Evolutionary conservation across 2,329 filamentous ascomycete genomes (phyloP).

Genomic region (Endocalyx cinctus): DNA sequence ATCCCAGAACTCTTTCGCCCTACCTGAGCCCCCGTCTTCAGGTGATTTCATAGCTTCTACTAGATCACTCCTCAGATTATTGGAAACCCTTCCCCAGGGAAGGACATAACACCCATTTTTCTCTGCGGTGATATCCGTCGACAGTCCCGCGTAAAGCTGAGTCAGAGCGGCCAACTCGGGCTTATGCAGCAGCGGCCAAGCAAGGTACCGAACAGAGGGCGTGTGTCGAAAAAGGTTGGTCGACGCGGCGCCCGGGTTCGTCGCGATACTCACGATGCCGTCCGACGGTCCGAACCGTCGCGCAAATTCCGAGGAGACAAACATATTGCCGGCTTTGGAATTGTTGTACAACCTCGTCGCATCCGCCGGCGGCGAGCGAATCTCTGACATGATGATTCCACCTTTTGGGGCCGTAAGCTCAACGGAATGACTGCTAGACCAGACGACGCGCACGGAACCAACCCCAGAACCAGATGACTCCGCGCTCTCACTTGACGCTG

Average conservation of each 20-base stretch:
- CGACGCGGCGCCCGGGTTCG: slow-evolving; percentile 12
- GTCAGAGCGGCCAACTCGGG: slow-evolving; percentile 9
- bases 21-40: slow-evolving; percentile 10
- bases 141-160: slow-evolving; percentile 8
- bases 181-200: slow-evolving; percentile 12
- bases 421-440: slow-evolving; percentile 12
- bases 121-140: slow-evolving; percentile 3
- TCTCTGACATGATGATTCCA: slow-evolving; percentile 13
- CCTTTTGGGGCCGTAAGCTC: slow-evolving; percentile 13
- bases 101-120: slow-evolving; percentile 10
- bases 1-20: slow-evolving; percentile 11
- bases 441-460: slow-evolving; percentile 12
- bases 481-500: slow-evolving; percentile 10
- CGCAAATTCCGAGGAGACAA: slow-evolving; percentile 13
- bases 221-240: slow-evolving; percentile 18
- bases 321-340: slow-evolving; percentile 16
- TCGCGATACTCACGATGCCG: slow-evolving; percentile 10
- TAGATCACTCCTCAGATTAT: slow-evolving; percentile 6
- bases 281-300: slow-evolving; percentile 2
- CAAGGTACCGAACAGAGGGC: slow-evolving; percentile 9
- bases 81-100: slow-evolving; percentile 8
- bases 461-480: slow-evolving; percentile 3
- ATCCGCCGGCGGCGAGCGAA: slow-evolving; percentile 11
- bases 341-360: slow-evolving; percentile 11
- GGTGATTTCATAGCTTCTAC: slow-evolving; percentile 5